These are phyloP conservation scores for Inga leiocalycina DNA, from an alignment of 306 rosid species.

Conservation along the genomic window DNA sequence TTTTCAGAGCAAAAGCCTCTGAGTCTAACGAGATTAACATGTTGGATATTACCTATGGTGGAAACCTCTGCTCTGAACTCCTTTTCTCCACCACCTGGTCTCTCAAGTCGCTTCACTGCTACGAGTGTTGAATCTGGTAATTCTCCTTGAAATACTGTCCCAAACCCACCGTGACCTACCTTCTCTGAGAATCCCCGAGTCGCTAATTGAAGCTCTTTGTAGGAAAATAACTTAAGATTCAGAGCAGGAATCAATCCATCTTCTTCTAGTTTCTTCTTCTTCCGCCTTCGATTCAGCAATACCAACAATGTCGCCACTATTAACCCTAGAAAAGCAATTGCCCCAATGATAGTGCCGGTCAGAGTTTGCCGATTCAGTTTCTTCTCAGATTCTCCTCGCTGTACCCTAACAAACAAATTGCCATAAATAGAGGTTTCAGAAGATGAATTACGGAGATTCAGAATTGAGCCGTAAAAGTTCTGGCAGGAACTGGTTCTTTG, in stretches of 20 bases:
- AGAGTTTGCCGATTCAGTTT: slow-evolving; percentile 36
- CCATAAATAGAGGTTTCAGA: slow-evolving; percentile 1
- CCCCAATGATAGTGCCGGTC: slow-evolving; percentile 49
- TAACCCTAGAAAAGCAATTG: slow-evolving; percentile 45
- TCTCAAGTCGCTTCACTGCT: slow-evolving; percentile 83
- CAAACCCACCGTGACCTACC: slow-evolving; percentile 88
- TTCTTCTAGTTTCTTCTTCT: slow-evolving; percentile 43
- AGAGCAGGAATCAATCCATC: slow-evolving; percentile 43
- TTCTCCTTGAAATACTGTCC: slow-evolving; percentile 79
- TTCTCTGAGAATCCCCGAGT: slow-evolving; percentile 74
- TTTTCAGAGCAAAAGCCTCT: slow-evolving; percentile 89
- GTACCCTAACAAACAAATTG: slow-evolving; percentile 52
- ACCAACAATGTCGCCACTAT: slow-evolving; percentile 39
- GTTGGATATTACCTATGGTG: slow-evolving; percentile 86
- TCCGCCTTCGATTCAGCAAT: slow-evolving; percentile 38
- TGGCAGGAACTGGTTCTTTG: slow-evolving; percentile 43
- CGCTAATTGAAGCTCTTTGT: slow-evolving; percentile 72
- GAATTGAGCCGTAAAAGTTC: slow-evolving; percentile 48
- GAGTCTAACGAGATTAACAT: slow-evolving; percentile 78
- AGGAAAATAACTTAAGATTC: slow-evolving; percentile 68
- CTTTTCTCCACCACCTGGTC: slow-evolving; percentile 87
- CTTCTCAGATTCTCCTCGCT: slow-evolving; percentile 18
- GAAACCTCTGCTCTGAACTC: slow-evolving; percentile 87
- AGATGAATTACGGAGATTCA: slow-evolving; percentile 57
- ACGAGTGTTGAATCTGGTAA: slow-evolving; percentile 58